Percentiles rank a stretch among this genome's conserved stretches.
Evolutionary conservation across 805 yeast genomes (phyloP).

Genomic region (Candida tibetensis): DNA sequence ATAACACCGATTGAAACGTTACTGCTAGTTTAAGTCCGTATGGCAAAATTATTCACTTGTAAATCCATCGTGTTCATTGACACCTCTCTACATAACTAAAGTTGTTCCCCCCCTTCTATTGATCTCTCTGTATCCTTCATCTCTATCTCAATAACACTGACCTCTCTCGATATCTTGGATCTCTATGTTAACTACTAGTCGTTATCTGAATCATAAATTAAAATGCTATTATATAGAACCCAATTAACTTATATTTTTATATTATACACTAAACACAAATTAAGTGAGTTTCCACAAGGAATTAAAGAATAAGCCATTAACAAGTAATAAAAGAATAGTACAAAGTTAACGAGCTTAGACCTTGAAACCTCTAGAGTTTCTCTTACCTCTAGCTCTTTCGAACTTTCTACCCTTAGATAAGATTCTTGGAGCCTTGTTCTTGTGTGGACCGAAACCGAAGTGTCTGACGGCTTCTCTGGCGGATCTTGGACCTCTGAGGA

Average conservation of each 20-base stretch:
- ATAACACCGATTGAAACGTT: too few species aligned
- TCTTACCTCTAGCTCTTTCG: slow-evolving; percentile 99
- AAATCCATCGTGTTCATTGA: too few species aligned
- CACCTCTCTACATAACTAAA: too few species aligned
- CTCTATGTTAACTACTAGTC: too few species aligned
- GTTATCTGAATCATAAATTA: background rate
- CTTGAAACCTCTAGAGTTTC: slow-evolving; percentile 99
- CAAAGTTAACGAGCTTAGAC: slow-evolving; percentile 58
- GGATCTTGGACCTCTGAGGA: slow-evolving; percentile 98
- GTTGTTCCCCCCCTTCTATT: too few species aligned
- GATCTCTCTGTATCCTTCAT: too few species aligned
- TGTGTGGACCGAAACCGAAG: slow-evolving; percentile 99
- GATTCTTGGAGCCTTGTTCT: slow-evolving; percentile 98
- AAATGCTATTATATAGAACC: slow-evolving; percentile 1
- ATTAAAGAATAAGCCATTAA: background rate
- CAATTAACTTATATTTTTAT: slow-evolving; percentile 7
- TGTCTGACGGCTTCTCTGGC: slow-evolving; percentile 99
- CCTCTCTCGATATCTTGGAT: too few species aligned
- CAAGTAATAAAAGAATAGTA: slow-evolving; percentile 1
- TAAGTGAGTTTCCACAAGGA: slow-evolving; percentile 2
- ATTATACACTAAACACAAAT: slow-evolving; percentile 10
- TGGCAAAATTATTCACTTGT: too few species aligned
- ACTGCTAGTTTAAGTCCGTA: too few species aligned
- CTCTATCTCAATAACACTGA: too few species aligned
- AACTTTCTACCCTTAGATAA: slow-evolving; percentile 97